Conservation (phyloP, 306 rosid species). For the Datisca glomerata region DNA sequence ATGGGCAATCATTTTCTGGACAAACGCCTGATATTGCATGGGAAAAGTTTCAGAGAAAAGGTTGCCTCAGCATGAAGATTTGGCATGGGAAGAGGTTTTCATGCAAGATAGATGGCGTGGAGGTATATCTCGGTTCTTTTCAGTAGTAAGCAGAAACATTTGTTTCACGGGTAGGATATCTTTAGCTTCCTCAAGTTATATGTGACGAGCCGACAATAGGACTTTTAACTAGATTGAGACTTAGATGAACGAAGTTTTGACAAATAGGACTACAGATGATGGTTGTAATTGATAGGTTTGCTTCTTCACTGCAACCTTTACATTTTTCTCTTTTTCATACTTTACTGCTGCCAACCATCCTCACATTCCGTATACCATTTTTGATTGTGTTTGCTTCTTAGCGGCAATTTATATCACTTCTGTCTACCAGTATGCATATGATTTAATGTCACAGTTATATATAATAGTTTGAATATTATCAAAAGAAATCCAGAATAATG, state of each 20-base stretch:
- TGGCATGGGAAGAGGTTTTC: constrained; percentile 82
- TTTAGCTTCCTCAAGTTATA: too few species aligned
- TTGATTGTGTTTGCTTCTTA: background rate
- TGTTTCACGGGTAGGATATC: constrained; percentile 4
- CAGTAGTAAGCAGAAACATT: background rate
- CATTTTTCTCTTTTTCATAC: too few species aligned
- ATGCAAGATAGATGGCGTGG: constrained; percentile 71
- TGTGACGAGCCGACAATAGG: too few species aligned
- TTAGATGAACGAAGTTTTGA: too few species aligned
- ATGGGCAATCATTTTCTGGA: constrained; percentile 61
- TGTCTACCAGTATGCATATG: background rate
- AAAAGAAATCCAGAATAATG: constrained; percentile 2
- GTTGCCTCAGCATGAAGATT: constrained; percentile 39
- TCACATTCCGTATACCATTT: too few species aligned
- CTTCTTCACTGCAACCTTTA: background rate
- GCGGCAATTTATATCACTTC: background rate
- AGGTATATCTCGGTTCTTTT: constrained; percentile 38
- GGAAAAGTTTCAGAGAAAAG: constrained; percentile 65
- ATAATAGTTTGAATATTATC: constrained; percentile 1
- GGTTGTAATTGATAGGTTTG: too few species aligned
- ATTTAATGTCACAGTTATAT: constrained; percentile 1
- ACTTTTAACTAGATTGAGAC: too few species aligned
- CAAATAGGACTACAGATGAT: too few species aligned
- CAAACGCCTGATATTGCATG: constrained; percentile 81
- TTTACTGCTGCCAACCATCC: too few species aligned